Evolutionary conservation across 306 rosid genomes (phyloP).

Genomic region (Sicyos edulis): DNA sequence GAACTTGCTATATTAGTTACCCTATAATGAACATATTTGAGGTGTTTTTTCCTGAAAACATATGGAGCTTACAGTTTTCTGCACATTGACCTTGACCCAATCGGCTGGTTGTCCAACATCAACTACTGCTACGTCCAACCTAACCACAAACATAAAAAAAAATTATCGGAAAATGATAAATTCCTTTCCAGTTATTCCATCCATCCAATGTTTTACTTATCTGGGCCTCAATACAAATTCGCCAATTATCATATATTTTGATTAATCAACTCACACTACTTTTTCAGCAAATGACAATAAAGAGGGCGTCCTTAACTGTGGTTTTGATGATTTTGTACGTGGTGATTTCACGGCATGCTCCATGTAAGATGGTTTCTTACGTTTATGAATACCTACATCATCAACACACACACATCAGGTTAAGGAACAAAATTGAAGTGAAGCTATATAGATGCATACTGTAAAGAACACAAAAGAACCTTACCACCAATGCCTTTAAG

Average conservation of each 20-base stretch:
- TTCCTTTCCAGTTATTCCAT: neutral
- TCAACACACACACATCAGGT: constrained; percentile 15
- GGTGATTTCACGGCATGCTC: constrained; percentile 67
- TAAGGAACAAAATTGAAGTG: constrained; percentile 22
- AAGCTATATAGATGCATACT: neutral
- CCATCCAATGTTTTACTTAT: neutral
- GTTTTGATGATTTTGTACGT: constrained; percentile 64
- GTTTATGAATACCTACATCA: constrained; percentile 66
- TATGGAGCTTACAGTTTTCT: constrained; percentile 65
- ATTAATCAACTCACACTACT: neutral
- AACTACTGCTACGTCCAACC: constrained; percentile 72
- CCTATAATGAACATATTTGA: neutral
- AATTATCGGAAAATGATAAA: constrained; percentile 20
- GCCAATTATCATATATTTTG: neutral
- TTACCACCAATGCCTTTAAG: constrained; percentile 84
- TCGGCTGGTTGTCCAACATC: constrained; percentile 95
- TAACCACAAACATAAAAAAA: constrained; percentile 29
- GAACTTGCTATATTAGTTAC: constrained; percentile 17
- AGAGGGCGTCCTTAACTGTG: constrained; percentile 62
- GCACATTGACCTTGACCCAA: constrained; percentile 97
- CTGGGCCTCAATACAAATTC: neutral
- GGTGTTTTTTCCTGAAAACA: neutral
- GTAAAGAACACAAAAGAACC: constrained; percentile 25
- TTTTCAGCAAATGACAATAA: constrained; percentile 7
- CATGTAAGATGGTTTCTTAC: constrained; percentile 69